Percentiles rank a stretch among this genome's conserved stretches.
Conservation (phyloP, 2,329 filamentous ascomycete species). For the Xylariaceae sp. region DNA sequence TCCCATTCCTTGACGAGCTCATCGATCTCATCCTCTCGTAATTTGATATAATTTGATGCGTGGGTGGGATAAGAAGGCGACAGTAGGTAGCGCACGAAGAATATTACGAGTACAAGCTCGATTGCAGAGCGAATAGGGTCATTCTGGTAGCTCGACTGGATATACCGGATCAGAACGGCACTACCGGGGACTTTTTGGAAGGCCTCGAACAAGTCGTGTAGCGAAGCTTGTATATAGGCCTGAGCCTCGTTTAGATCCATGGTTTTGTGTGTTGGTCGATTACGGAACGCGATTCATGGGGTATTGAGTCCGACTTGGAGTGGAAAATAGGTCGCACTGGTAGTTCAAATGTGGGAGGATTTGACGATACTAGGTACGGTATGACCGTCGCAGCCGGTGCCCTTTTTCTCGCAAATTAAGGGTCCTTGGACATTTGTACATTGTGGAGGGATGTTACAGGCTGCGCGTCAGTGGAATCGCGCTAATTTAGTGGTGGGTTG, state of each 20-base stretch:
- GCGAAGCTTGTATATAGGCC: slow-evolving; percentile 57
- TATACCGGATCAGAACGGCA: slow-evolving; percentile 91
- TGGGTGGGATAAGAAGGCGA: slow-evolving; percentile 91
- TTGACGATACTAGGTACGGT: neutral
- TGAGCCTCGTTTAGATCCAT: slow-evolving; percentile 73
- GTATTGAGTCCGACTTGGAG: neutral
- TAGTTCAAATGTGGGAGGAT: neutral
- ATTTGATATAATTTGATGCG: slow-evolving; percentile 86
- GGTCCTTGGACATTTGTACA: slow-evolving; percentile 7
- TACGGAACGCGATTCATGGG: slow-evolving; percentile 11
- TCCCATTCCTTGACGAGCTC: slow-evolving; percentile 96
- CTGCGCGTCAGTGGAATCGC: too few relatives aligned
- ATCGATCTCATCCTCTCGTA: slow-evolving; percentile 96
- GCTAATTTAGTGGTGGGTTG: neutral
- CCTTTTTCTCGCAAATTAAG: slow-evolving; percentile 12
- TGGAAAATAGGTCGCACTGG: neutral
- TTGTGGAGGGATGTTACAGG: slow-evolving; percentile 8
- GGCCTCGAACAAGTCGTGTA: slow-evolving; percentile 62
- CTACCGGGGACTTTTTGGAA: slow-evolving; percentile 95
- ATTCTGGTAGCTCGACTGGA: slow-evolving; percentile 96
- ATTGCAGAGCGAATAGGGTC: slow-evolving; percentile 93
- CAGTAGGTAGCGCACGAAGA: slow-evolving; percentile 92
- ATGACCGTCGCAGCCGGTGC: neutral
- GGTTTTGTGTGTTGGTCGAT: slow-evolving; percentile 8
- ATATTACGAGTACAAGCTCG: slow-evolving; percentile 91